Conservation (phyloP, 1,284 basidiomycete species). For the Bjerkandera adusta region DNA sequence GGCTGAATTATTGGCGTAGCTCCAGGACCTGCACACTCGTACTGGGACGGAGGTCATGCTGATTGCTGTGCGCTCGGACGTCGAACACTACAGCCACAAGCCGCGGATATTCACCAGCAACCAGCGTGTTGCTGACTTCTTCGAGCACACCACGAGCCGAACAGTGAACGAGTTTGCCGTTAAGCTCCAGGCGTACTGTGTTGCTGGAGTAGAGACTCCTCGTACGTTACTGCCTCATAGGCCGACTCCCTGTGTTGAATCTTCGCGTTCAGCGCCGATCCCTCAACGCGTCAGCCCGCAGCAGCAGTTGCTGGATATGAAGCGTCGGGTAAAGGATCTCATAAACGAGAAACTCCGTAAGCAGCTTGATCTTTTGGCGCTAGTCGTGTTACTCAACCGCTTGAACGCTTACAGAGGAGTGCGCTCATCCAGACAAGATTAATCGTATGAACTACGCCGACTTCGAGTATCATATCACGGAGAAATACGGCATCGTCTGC, state of each 20-base stretch:
- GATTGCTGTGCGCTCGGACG: slow-evolving; percentile 8
- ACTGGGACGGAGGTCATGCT: slow-evolving; percentile 18
- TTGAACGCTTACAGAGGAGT: slow-evolving; percentile 9
- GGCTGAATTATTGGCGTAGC: slow-evolving; percentile 6
- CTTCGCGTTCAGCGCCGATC: not conserved
- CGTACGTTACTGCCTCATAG: slow-evolving; percentile 9
- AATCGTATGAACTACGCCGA: slow-evolving; percentile 21
- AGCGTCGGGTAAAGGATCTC: slow-evolving; percentile 8
- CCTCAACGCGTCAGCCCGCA: not conserved
- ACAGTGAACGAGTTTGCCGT: slow-evolving; percentile 5
- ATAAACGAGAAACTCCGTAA: slow-evolving; percentile 18
- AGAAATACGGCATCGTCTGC: slow-evolving; percentile 19
- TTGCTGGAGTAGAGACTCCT: slow-evolving; percentile 14
- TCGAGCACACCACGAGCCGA: not conserved
- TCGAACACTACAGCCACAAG: slow-evolving; percentile 5
- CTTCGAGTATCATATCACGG: slow-evolving; percentile 25
- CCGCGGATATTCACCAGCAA: slow-evolving; percentile 13
- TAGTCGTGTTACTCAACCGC: not conserved
- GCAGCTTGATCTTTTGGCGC: slow-evolving; percentile 2
- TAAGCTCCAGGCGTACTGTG: slow-evolving; percentile 16
- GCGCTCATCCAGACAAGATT: slow-evolving; percentile 8
- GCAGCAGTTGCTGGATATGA: slow-evolving; percentile 9
- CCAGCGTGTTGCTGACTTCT: slow-evolving; percentile 12
- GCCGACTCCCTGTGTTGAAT: no score
- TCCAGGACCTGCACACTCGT: slow-evolving; percentile 15